Evolutionary conservation across 495 filamentous ascomycete species (phyloP), one percentile per base, ranked within the genome.

Genomic region (Neurospora tetraspora): DNA sequence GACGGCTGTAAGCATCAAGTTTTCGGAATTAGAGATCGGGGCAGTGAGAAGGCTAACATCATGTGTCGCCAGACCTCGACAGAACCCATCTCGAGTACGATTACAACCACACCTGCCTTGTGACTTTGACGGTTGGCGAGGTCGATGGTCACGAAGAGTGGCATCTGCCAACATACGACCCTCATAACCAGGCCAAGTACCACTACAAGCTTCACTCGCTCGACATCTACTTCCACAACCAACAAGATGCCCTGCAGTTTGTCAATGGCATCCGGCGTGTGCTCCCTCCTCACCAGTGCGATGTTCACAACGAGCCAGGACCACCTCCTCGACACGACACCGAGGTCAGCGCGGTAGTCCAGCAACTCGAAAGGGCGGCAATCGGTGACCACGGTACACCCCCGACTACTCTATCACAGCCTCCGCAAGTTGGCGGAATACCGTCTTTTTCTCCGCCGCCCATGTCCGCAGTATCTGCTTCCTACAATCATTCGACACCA

Each of bases 201-300:
- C 85, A 92, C 70, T 91, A 92, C 79, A 90, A 89, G 73, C 83
- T 97, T 1, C 91, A 96, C 77, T 93, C 92, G 3, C 74, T 97
- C 71, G 94, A 97, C 78, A 87, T 97, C 45, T 97, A 97, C 80
- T 94, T 97, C 81, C 97, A 93, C 92, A 93, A 88, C 1, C 82
- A 87, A 69, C 87, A 91, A 39, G 94, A 97, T 80, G 91, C 91
- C 5, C 82, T 88, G 38, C 83, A 89, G 65, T 94, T 97, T 73
- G 82, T 96, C 70, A 89, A 93, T 73, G 84, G 86, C 34, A 77
- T 90, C 39, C 85, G 89, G 61, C 85, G 83, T 36, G 81, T 93
- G 18, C 82, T 94, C 5, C 86, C 89, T 45, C 77, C 78, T 1
- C 75, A 85, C 39, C 93, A 94, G 74, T 82, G 90, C 36, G 85